These are phyloP conservation scores for Puccinia hordei DNA, from an alignment of 1,284 basidiomycete genomes.

Conservation along the genomic window DNA sequence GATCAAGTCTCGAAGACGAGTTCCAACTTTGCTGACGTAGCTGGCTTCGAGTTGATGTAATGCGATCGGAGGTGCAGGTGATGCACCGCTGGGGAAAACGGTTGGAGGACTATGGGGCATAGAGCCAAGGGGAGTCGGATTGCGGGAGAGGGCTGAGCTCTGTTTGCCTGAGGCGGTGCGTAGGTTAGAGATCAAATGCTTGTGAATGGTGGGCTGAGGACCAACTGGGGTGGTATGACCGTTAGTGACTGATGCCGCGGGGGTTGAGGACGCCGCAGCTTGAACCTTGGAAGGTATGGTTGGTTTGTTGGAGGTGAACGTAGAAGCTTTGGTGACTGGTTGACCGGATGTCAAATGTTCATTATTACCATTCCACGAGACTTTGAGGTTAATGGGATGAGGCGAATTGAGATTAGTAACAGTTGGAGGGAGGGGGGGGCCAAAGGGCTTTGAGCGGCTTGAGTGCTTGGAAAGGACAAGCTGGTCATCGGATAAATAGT, in stretches of 20 bases:
- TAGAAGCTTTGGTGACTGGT: background rate
- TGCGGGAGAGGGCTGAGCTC: constrained; percentile 10
- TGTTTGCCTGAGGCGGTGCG: constrained; percentile 23
- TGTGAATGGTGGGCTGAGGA: constrained; percentile 28
- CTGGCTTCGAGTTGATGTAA: constrained; percentile 47
- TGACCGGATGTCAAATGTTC: background rate
- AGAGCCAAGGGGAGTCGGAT: constrained; percentile 20
- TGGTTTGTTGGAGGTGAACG: background rate
- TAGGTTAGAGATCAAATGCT: constrained; percentile 31
- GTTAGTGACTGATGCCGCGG: background rate
- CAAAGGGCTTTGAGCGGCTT: constrained; percentile 1
- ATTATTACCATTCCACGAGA: background rate
- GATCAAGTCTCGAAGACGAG: constrained; percentile 41
- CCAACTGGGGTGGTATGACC: constrained; percentile 27
- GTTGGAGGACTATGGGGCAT: background rate
- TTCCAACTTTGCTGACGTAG: constrained; percentile 46
- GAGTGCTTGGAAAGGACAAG: constrained; percentile 19
- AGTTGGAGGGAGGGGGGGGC: background rate
- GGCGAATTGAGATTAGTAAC: background rate
- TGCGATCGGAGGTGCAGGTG: background rate
- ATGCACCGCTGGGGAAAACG: background rate
- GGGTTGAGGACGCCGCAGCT: constrained; percentile 10
- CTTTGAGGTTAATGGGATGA: background rate
- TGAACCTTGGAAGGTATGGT: background rate
- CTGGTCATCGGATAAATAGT: constrained; percentile 43